Conservation (phyloP, 2,329 filamentous ascomycete species). For the Aureobasidium sp. region DNA sequence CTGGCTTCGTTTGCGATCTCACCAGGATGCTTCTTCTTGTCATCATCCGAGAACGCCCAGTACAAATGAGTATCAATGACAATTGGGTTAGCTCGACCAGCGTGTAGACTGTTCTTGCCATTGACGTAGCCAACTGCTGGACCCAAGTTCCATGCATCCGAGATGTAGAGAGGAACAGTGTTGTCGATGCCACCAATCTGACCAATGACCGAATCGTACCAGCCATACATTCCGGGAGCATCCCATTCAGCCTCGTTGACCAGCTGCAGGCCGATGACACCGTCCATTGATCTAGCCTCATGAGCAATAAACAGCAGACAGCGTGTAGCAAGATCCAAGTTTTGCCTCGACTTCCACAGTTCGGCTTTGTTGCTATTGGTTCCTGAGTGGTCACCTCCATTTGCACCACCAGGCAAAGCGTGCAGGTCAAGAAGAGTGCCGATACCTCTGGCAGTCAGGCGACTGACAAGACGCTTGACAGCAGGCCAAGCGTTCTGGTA, state of each 20-base stretch:
- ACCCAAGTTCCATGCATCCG: slow-evolving; percentile 48
- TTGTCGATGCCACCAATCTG: slow-evolving; percentile 40
- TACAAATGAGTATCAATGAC: slow-evolving; percentile 52
- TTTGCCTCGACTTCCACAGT: slow-evolving; percentile 39
- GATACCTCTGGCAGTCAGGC: slow-evolving; percentile 41
- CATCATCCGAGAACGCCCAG: slow-evolving; percentile 47
- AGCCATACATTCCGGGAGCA: slow-evolving; percentile 45
- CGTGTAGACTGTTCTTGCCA: slow-evolving; percentile 30
- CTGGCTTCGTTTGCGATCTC: slow-evolving; percentile 42
- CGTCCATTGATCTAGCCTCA: slow-evolving; percentile 36
- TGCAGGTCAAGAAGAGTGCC: slow-evolving; percentile 52
- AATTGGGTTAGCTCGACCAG: slow-evolving; percentile 34
- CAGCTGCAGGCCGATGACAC: slow-evolving; percentile 48
- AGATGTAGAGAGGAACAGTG: slow-evolving; percentile 47
- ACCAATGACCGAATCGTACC: slow-evolving; percentile 45
- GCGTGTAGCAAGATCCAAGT: slow-evolving; percentile 39
- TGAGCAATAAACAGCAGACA: slow-evolving; percentile 44
- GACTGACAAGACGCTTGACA: slow-evolving; percentile 39
- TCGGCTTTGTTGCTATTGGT: slow-evolving; percentile 43
- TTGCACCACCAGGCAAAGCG: slow-evolving; percentile 50
- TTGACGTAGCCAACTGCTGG: slow-evolving; percentile 38
- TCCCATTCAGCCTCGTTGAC: slow-evolving; percentile 47
- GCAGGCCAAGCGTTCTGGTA: slow-evolving; percentile 46
- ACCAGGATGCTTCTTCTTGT: slow-evolving; percentile 43
- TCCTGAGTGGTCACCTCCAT: slow-evolving; percentile 47